phyloP scores from a whole-genome alignment of 306 rosid genomes.

The Erythrophleum fordii region DNA sequence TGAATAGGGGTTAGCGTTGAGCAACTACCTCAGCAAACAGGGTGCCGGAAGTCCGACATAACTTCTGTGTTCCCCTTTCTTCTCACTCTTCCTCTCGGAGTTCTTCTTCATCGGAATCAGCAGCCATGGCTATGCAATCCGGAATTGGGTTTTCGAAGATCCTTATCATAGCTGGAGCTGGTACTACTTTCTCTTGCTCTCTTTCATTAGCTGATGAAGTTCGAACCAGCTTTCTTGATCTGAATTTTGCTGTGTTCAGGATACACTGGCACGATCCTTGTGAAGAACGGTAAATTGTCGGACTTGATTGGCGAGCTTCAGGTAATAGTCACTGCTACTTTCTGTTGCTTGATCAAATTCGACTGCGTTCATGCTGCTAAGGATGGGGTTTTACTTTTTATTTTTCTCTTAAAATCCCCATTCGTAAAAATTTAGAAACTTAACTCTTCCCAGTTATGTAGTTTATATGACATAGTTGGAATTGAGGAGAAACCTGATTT shows the following conservation, averaged over 20 bases:
- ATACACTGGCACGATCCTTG: slow-evolving; percentile 72
- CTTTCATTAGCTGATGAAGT: neutral
- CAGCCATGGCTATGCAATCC: slow-evolving; percentile 79
- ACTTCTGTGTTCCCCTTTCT: neutral
- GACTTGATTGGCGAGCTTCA: slow-evolving; percentile 81
- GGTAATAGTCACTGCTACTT: slow-evolving; percentile 44
- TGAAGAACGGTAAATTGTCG: slow-evolving; percentile 75
- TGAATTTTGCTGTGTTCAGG: slow-evolving; percentile 53
- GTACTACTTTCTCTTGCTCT: slow-evolving; percentile 33
- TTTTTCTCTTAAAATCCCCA: neutral
- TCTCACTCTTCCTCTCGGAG: neutral
- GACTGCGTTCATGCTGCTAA: neutral
- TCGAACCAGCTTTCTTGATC: slow-evolving; percentile 12
- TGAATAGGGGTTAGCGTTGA: neutral
- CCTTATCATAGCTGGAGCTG: slow-evolving; percentile 74
- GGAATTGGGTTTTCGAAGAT: slow-evolving; percentile 71
- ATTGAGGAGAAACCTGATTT: neutral
- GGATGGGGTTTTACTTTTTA: neutral
- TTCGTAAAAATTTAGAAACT: neutral
- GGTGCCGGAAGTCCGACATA: neutral
- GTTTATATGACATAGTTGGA: neutral
- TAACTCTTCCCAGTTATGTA: neutral
- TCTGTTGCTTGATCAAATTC: slow-evolving; percentile 25
- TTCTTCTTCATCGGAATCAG: slow-evolving; percentile 25
- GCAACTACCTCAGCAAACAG: neutral